phyloP scores from a whole-genome alignment of 1,139 yeast species.

The Martiniozyma asiatica region DNA sequence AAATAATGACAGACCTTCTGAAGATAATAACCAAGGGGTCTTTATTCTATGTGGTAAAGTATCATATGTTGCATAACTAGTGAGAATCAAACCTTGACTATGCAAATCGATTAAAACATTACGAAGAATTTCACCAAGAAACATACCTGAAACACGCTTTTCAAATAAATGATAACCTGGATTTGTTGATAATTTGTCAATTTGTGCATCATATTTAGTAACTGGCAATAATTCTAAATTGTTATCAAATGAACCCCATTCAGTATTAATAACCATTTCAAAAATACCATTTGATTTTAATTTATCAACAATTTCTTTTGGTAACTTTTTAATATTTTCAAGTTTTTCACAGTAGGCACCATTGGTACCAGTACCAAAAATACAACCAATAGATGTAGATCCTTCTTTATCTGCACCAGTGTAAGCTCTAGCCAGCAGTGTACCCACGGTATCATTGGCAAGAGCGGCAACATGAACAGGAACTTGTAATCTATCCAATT shows the following conservation, averaged over 20 bases:
- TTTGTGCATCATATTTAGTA: slow-evolving; percentile 58
- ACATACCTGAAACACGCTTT: slow-evolving; percentile 90
- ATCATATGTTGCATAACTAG: slow-evolving; percentile 39
- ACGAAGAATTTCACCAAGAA: slow-evolving; percentile 79
- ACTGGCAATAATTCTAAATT: slow-evolving; percentile 57
- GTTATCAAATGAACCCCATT: slow-evolving; percentile 96
- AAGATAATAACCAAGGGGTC: slow-evolving; percentile 66
- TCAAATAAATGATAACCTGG: slow-evolving; percentile 84
- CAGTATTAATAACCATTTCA: slow-evolving; percentile 87
- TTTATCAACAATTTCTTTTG: slow-evolving; percentile 28
- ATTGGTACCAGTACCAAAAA: slow-evolving; percentile 93
- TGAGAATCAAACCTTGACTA: slow-evolving; percentile 41
- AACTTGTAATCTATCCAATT: slow-evolving; percentile 42
- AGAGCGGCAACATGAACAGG: slow-evolving; percentile 77
- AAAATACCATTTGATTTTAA: slow-evolving; percentile 34
- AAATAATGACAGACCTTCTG: slow-evolving; percentile 74
- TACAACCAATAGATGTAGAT: slow-evolving; percentile 72
- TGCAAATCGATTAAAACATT: slow-evolving; percentile 59
- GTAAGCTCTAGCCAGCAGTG: slow-evolving; percentile 78
- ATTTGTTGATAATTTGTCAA: slow-evolving; percentile 67
- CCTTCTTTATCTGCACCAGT: slow-evolving; percentile 53
- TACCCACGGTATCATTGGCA: slow-evolving; percentile 92
- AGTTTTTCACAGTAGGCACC: slow-evolving; percentile 81
- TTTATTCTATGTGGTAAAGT: slow-evolving; percentile 53
- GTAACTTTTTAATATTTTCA: slow-evolving; percentile 58